Evolutionary conservation across 78 protist species (phyloP), one percentile per base, ranked within the genome.

Genomic region (Dictyostelium firmibasis): DNA sequence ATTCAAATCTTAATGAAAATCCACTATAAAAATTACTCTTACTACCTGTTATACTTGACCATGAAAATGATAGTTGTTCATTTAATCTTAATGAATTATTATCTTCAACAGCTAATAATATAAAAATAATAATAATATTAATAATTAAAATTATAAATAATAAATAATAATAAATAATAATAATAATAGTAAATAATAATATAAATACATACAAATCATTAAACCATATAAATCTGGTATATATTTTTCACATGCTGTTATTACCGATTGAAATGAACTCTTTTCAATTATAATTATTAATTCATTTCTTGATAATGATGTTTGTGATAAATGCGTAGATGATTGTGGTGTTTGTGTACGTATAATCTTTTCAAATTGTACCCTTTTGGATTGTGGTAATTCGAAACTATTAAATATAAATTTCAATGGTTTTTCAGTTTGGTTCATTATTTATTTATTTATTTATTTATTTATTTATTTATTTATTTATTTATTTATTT

Each of bases 281-380:
- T 89, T 89, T 43, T 89, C 94, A 1, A 89, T 89, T 14, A 89
- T 75, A 18, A 89, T 78, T 23, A 89, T 67, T 53, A 89, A 18
- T 89, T 89, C 94, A 81, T 81, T 89, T 81, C 94, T 78, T 23
- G 62, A 13, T 44, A 31, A 81, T 27, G 87, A 81, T 23, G 94
- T 47, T 11, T 25, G 16, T 31, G 94, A 76, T 33, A 89, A 31
- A 8, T 27, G 10, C 14, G 36, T n/a, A 14, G 67, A 20, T 6
- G 87, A 89, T 44, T 89, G 64, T 50, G 86, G 81, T 89, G 94
- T 70, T 69, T 78, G 86, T 4, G 83, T 60, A 70, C 94, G 69
- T 25, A 89, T 81, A 33, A 81, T 69, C 81, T 78, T 89, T 81
- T 89, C 94, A 81, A 89, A 89, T 31, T 89, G 94, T 20, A 89